Percentiles rank a stretch among this genome's conserved stretches.
Evolutionary conservation across 257 asterid species (phyloP).

Genomic region (Solanum tarapatanum): DNA sequence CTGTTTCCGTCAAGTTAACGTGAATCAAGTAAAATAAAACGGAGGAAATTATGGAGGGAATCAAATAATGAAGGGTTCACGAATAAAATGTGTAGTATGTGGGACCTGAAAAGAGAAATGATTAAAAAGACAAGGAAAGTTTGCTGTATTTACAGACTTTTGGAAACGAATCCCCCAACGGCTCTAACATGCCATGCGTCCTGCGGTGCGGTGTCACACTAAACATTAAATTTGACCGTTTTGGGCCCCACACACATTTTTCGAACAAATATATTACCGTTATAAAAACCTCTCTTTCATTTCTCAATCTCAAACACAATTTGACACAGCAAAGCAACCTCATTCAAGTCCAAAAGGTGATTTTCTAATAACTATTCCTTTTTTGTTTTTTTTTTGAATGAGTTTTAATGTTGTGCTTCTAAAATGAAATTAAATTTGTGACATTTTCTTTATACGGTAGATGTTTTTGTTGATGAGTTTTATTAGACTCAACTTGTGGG

Average conservation of each 20-base stretch:
- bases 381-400: background rate
- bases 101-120: constrained; percentile 11
- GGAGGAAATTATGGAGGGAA: background rate
- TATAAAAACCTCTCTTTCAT: background rate
- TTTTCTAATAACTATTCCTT: background rate
- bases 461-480: background rate
- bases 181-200: constrained; percentile 33
- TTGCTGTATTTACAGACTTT: constrained; percentile 41
- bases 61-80: background rate
- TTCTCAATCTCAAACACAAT: background rate
- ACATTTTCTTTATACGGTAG: background rate
- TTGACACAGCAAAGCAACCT: background rate
- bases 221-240: constrained; percentile 40
- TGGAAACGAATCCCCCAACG: constrained; percentile 45
- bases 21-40: background rate
- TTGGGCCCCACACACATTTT: constrained; percentile 24
- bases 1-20: accelerated
- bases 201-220: constrained; percentile 28
- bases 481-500: too few species aligned
- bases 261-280: constrained; percentile 29
- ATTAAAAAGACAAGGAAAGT: constrained; percentile 23
- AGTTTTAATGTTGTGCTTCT: background rate
- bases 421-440: background rate
- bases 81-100: background rate
- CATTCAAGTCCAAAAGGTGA: background rate